Base-by-base conservation (phyloP, 176 grass and related monocot species). In the Hordeum marinum region DNA sequence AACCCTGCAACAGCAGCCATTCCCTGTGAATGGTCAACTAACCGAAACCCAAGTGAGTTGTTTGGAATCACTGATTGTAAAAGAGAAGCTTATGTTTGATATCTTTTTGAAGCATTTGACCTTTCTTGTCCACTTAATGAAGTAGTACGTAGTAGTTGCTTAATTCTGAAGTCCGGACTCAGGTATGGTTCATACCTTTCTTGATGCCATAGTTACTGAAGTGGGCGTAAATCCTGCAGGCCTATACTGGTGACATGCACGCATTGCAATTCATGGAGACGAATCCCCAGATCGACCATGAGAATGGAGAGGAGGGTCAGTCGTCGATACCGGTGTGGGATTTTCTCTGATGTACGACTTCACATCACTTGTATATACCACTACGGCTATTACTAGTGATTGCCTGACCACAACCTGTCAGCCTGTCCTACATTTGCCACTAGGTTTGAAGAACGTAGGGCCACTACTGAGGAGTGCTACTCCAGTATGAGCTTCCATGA, bases 241-340 rank as follows among this genome's bases (percentile, higher is more conserved):
- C 81, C 66, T 95, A 93, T 76, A 84, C 91, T 60, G 77, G 85
- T 72, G 91, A 95, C 68, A 87, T 95, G 68, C 91, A 95, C 43
- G 85, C 69, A 1, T 72, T 98, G 29, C 95, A 95, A 62, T 95
- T 92, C 76, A 59, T 94, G 11, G 89, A 69, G 45, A 78, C 75
- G 45, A 94, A 90, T 78, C 66, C 89, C 52, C 91, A 85, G 37
- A 84, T 86, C 2, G 87, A 88, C 59, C 67, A 91, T 57, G 84
- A 90, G 69, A 85, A 80, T 63, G 73, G 27, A 10, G 92, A 95
- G 52, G 89, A 98, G 87, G 90, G 83, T 15, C 87, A 98, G 74
- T 84, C 85, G 21, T 91, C 93, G 31, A 86, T 93, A 87, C 96
- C 91, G 2, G 91, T 98, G 54, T 98, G 93, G 96, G 93, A 98